phyloP scores from a whole-genome alignment of 192 early-diverging fungal genomes.

The Chytriomyces hyalinus region DNA sequence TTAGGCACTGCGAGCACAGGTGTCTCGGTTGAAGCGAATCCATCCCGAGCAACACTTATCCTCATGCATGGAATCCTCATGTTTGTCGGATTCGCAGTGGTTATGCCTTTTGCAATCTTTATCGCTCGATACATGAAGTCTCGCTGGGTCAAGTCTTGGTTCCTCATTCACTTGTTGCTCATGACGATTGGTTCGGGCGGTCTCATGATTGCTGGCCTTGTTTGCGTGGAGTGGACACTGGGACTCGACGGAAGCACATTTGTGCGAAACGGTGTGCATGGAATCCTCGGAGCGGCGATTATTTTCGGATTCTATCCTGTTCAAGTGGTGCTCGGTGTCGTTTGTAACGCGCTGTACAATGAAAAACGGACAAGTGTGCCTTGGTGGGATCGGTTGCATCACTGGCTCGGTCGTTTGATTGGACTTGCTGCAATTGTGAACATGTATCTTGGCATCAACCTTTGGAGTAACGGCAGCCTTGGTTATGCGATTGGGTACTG shows the following conservation, averaged over 20 bases:
- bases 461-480: background rate
- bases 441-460: slow-evolving; percentile 1
- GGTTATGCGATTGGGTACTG: background rate
- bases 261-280: slow-evolving; percentile 15
- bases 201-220: slow-evolving; percentile 9
- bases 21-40: background rate
- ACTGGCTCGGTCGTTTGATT: slow-evolving; percentile 39
- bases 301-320: slow-evolving; percentile 20
- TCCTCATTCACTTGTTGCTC: slow-evolving; percentile 37
- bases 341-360: slow-evolving; percentile 33
- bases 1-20: background rate
- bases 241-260: background rate
- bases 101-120: slow-evolving; percentile 34
- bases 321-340: slow-evolving; percentile 44
- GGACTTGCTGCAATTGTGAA: background rate
- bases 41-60: background rate
- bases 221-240: background rate
- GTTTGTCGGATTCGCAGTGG: slow-evolving; percentile 45
- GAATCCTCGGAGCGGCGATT: slow-evolving; percentile 14
- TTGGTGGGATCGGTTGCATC: slow-evolving; percentile 53
- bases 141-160: slow-evolving; percentile 42
- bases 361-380: slow-evolving; percentile 38
- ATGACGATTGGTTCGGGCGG: slow-evolving; percentile 28
- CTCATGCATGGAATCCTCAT: slow-evolving; percentile 30
- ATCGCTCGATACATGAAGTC: slow-evolving; percentile 49